A percentile compares a stretch with the other conserved stretches of the same genome.
Conservation (phyloP, 495 filamentous ascomycete genomes). For the Chaetomium cochliodes region DNA sequence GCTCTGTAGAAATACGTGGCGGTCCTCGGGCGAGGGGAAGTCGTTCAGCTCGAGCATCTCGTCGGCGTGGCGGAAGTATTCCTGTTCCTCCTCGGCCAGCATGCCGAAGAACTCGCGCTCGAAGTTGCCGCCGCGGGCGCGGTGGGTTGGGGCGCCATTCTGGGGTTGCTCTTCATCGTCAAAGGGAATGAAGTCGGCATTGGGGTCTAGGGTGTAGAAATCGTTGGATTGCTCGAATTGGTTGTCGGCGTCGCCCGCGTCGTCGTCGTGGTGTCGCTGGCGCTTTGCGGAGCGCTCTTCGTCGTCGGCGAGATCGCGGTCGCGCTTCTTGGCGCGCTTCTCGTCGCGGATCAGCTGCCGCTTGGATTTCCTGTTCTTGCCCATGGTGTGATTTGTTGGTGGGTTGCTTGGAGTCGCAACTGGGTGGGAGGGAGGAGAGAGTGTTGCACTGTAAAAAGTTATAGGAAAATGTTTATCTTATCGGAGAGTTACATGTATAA, state of each 20-base stretch:
- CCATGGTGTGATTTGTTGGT: constrained; percentile 27
- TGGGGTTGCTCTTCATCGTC: constrained; percentile 28
- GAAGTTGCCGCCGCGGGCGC: constrained; percentile 28
- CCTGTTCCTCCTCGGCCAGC: constrained; percentile 83
- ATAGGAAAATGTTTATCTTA: constrained; percentile 23
- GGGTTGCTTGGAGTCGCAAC: neutral
- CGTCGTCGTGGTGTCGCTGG: constrained; percentile 37
- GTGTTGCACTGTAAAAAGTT: constrained; percentile 6
- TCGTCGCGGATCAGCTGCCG: constrained; percentile 49
- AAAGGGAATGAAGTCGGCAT: constrained; percentile 35
- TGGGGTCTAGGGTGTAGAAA: constrained; percentile 16
- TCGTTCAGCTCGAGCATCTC: constrained; percentile 84
- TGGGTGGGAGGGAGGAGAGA: neutral
- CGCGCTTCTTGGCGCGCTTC: constrained; percentile 45
- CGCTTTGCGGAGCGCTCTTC: constrained; percentile 39
- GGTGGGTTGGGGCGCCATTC: constrained; percentile 21
- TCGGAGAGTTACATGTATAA: constrained; percentile 12
- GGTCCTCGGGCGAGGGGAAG: constrained; percentile 75
- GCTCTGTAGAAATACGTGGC: constrained; percentile 74
- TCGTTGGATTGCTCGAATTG: neutral
- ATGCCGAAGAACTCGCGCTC: constrained; percentile 78
- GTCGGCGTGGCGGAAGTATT: constrained; percentile 88
- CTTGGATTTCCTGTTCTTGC: constrained; percentile 43
- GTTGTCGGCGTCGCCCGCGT: constrained; percentile 9
- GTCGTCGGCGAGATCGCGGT: constrained; percentile 33